Evolutionary conservation across 352 stramenopile species (phyloP).

Genomic region (Globisporangium carolinianum): DNA sequence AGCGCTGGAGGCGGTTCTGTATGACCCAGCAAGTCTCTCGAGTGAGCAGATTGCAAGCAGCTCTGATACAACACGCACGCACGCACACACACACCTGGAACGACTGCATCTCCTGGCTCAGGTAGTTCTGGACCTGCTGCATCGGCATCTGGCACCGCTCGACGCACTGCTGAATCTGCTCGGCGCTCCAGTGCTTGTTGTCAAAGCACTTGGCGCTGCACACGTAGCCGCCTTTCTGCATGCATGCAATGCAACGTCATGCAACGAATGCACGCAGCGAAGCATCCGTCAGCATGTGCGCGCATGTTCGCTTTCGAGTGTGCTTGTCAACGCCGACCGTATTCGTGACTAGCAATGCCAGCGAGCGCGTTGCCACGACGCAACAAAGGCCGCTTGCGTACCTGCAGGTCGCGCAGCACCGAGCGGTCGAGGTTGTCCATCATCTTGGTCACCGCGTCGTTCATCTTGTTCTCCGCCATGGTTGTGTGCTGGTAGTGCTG

Average conservation of each 20-base stretch:
- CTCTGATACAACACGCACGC: too few relatives aligned
- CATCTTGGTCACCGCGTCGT: slow-evolving; percentile 78
- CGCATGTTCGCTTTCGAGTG: too few relatives aligned
- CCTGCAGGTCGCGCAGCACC: slow-evolving; percentile 68
- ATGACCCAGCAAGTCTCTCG: neutral
- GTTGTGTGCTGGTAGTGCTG: too few relatives aligned
- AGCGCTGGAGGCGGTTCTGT: slow-evolving; percentile 75
- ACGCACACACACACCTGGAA: slow-evolving; percentile 39
- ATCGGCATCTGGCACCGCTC: slow-evolving; percentile 83
- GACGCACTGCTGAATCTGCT: slow-evolving; percentile 77
- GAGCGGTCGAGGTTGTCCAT: slow-evolving; percentile 77
- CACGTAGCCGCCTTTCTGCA: slow-evolving; percentile 73
- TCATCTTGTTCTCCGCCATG: slow-evolving; percentile 79
- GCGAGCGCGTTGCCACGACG: too few relatives aligned
- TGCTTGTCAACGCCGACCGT: too few relatives aligned
- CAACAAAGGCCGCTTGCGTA: slow-evolving; percentile 5
- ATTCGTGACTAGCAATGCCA: too few relatives aligned
- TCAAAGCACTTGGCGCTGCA: slow-evolving; percentile 87
- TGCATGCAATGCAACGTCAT: neutral
- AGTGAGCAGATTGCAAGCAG: too few relatives aligned
- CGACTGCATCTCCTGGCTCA: slow-evolving; percentile 78
- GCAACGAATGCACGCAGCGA: neutral
- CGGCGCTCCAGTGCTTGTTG: slow-evolving; percentile 68
- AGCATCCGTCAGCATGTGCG: too few relatives aligned
- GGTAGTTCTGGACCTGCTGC: slow-evolving; percentile 77